phyloP scores from a whole-genome alignment of 495 filamentous ascomycete genomes.

The Bacidia rubella region DNA sequence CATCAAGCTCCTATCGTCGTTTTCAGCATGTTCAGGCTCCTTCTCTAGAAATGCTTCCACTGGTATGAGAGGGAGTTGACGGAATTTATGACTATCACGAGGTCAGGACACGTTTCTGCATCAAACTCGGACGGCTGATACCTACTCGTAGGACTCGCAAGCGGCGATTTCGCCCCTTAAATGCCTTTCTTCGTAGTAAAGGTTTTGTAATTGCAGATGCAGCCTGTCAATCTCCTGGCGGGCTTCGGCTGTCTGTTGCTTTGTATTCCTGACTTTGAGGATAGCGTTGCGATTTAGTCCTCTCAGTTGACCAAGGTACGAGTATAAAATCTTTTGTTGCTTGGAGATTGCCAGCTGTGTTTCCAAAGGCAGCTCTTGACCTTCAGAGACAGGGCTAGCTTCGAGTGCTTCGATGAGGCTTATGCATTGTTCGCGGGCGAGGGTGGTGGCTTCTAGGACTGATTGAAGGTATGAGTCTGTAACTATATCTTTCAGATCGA shows the following conservation, averaged over 20 bases:
- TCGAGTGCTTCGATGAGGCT: constrained; percentile 51
- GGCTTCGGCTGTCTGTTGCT: constrained; percentile 70
- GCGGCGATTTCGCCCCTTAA: constrained; percentile 79
- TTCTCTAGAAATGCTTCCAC: constrained; percentile 66
- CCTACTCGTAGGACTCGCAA: constrained; percentile 86
- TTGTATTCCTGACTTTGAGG: constrained; percentile 71
- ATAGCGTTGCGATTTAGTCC: constrained; percentile 70
- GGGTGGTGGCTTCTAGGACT: constrained; percentile 56
- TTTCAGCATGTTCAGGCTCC: constrained; percentile 60
- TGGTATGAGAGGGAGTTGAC: constrained; percentile 68
- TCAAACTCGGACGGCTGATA: background rate
- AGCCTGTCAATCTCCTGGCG: constrained; percentile 83
- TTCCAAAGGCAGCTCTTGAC: constrained; percentile 31
- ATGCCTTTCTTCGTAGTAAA: constrained; percentile 92
- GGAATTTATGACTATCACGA: constrained; percentile 64
- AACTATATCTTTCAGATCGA: constrained; percentile 47
- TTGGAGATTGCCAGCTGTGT: constrained; percentile 50
- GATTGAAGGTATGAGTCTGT: constrained; percentile 54
- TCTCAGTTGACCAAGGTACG: constrained; percentile 69
- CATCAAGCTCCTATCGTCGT: constrained; percentile 68
- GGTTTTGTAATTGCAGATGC: constrained; percentile 85
- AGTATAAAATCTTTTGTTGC: constrained; percentile 66
- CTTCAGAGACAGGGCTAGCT: constrained; percentile 28
- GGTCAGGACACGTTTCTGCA: constrained; percentile 9
- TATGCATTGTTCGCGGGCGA: constrained; percentile 59